These are phyloP conservation scores for Patellifolia procumbens DNA, from an alignment of 179 eudicot species.

Conservation along the genomic window DNA sequence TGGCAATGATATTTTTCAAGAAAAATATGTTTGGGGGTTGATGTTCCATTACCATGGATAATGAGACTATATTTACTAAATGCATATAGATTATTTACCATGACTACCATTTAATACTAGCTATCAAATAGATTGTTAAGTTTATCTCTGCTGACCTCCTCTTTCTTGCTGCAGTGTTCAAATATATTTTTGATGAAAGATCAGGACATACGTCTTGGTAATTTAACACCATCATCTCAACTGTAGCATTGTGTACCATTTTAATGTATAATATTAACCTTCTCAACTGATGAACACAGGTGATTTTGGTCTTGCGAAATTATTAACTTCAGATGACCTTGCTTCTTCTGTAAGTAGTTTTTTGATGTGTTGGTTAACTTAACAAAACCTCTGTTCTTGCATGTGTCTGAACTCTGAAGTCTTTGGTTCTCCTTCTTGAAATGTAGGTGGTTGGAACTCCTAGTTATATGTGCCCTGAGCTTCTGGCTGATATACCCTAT, in stretches of 20 bases:
- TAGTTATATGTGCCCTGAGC: constrained; percentile 98
- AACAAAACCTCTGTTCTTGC: neutral
- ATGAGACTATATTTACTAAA: too few relatives aligned
- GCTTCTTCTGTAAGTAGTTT: constrained; percentile 84
- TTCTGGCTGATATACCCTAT: constrained; percentile 99
- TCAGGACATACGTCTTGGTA: constrained; percentile 87
- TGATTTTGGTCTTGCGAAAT: constrained; percentile 96
- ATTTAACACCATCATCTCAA: constrained; percentile 1
- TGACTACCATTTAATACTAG: too few relatives aligned
- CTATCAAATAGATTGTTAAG: too few relatives aligned
- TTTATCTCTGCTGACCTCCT: constrained; percentile 22
- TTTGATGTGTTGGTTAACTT: neutral
- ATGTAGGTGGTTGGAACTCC: constrained; percentile 97
- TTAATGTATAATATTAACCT: neutral
- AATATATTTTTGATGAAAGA: constrained; percentile 92
- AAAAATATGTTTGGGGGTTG: too few relatives aligned
- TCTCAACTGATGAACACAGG: constrained; percentile 47
- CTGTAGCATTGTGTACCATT: neutral
- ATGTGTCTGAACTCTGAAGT: constrained; percentile 15
- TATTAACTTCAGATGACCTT: constrained; percentile 80
- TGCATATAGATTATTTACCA: too few relatives aligned
- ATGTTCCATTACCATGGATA: too few relatives aligned
- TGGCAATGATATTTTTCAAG: too few relatives aligned
- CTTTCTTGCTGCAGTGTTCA: constrained; percentile 62
- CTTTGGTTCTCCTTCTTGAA: constrained; percentile 13